phyloP scores from a whole-genome alignment of 2,329 filamentous ascomycete species.

The Penicillium thymicola region DNA sequence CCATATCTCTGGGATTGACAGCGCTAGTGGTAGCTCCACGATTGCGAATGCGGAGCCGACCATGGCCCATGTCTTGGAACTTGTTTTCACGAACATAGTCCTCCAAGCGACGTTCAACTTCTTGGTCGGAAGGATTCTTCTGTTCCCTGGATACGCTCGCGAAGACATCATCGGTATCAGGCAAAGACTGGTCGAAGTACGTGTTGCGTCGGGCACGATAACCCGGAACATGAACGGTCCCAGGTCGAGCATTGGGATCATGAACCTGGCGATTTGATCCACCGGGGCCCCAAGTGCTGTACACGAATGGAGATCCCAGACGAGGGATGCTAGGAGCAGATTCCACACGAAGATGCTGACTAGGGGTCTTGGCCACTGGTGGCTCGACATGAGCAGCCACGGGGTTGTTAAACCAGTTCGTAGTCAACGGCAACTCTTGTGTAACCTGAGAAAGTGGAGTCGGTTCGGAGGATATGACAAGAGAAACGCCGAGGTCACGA shows the following conservation, averaged over 20 bases:
- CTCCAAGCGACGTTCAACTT: constrained; percentile 55
- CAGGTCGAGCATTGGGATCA: constrained; percentile 37
- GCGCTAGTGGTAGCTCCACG: constrained; percentile 61
- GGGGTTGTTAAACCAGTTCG: constrained; percentile 39
- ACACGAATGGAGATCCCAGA: constrained; percentile 49
- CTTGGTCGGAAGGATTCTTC: constrained; percentile 53
- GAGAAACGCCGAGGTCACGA: constrained; percentile 45
- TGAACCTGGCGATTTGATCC: constrained; percentile 32
- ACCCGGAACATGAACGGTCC: constrained; percentile 46
- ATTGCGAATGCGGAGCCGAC: constrained; percentile 58
- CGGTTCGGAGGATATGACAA: constrained; percentile 42
- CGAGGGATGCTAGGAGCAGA: constrained; percentile 31
- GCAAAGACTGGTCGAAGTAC: constrained; percentile 51
- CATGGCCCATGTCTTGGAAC: constrained; percentile 49
- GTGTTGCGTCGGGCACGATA: constrained; percentile 51
- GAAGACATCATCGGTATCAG: constrained; percentile 47
- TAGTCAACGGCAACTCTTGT: constrained; percentile 24
- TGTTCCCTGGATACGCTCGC: constrained; percentile 41
- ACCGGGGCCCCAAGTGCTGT: constrained; percentile 49
- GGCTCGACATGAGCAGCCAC: constrained; percentile 16
- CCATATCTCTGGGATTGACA: constrained; percentile 51
- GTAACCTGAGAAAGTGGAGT: constrained; percentile 36
- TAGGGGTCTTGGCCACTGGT: constrained; percentile 1
- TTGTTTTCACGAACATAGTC: constrained; percentile 42
- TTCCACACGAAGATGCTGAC: constrained; percentile 16